Base-by-base conservation (phyloP, 2,329 filamentous ascomycete species). In the Macrophomina tecta region DNA sequence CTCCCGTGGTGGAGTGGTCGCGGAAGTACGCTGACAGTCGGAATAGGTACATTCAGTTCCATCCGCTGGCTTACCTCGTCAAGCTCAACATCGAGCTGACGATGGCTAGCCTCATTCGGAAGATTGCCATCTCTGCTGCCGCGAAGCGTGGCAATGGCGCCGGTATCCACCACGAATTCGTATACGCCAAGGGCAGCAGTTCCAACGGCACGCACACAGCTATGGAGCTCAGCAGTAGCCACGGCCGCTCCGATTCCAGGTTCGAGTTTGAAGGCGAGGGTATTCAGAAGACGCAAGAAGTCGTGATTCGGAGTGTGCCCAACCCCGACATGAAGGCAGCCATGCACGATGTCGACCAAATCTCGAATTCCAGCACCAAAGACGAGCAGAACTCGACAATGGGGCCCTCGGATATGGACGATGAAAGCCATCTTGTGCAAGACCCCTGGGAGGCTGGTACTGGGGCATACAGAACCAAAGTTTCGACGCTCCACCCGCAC, bases 51-150 rank as follows among this genome's bases (percentile, higher is more conserved):
- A 77, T 84, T 34, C 82, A 84, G 71, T 82, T 84, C 69, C 82
- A 84, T 66, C 83, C 84, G 0, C 75, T 85, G 4, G 83, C 79
- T 5, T 84, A 83, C 70, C 74, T 83, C 28, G 74, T 82, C 68
- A 85, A 85, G 69, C 76, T 85, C 30, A 79, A 83, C 69, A 84
- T 86, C 71, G 83, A 85, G 70, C 82, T 85, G 79, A 81, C 80
- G 63, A 82, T 85, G 80, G 82, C 83, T 68, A 81, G 83, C 64
- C 78, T 86, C 23, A 82, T 85, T 68, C 79, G 73, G 23, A 80
- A 80, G 40, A 65, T 65, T 28, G 63, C 63, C 51, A 65, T 65
- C 30, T 65, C 63, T 1, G 40, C 63, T 18, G 49, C 63, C 16
- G 51, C 63, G 34, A 65, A 65, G 63, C 49, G 51, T 38, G 40